Evolutionary conservation across 1,284 basidiomycete species (phyloP).

Genomic region (Boletus nobilissimus): DNA sequence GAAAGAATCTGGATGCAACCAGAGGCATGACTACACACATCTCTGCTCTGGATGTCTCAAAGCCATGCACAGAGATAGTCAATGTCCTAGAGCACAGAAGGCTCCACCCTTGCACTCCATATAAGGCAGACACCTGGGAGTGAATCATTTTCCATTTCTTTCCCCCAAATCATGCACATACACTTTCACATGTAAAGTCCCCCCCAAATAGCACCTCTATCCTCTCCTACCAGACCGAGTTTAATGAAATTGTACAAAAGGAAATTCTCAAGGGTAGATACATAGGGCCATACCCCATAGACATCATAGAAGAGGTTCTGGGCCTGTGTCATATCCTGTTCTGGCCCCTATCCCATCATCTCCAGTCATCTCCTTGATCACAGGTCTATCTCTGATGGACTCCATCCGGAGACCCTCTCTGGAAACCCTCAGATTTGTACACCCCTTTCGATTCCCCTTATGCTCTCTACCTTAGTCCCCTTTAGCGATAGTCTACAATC

Average conservation of each 20-base stretch:
- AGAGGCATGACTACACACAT: background rate
- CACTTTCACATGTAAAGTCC: background rate
- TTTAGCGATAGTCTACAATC: no score
- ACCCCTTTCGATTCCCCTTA: no score
- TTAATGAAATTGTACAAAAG: background rate
- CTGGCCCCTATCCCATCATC: no score
- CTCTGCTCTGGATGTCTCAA: background rate
- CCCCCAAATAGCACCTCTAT: background rate
- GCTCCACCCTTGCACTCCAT: background rate
- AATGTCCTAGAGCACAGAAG: background rate
- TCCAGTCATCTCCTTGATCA: no score
- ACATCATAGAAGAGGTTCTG: background rate
- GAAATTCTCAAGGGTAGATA: background rate
- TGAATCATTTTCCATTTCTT: background rate
- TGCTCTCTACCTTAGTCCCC: no score
- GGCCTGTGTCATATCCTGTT: background rate
- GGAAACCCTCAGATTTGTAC: no score
- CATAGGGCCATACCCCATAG: background rate
- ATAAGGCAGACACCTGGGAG: background rate
- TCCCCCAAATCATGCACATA: fast-evolving
- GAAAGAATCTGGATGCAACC: background rate
- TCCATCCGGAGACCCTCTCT: no score
- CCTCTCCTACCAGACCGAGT: fast-evolving
- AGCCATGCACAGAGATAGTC: background rate
- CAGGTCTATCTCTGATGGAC: no score